phyloP scores from a whole-genome alignment of 2,329 filamentous ascomycete genomes.

The Ambrosiella cleistominuta region DNA sequence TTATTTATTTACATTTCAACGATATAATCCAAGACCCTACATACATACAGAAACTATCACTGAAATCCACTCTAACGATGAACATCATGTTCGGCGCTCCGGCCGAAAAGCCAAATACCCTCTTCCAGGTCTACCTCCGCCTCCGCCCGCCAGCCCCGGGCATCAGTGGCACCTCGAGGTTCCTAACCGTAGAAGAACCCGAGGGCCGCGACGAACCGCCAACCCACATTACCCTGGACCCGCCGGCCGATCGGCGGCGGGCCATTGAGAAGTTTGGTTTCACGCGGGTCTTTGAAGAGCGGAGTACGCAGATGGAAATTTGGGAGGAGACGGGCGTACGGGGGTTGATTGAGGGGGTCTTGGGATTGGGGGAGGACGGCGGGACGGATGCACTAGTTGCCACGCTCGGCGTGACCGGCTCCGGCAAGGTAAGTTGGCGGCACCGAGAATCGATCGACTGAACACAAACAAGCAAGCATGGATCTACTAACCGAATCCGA shows the following conservation, averaged over 20 bases:
- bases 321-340: conserved; percentile 66
- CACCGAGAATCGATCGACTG: background rate
- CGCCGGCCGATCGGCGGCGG: conserved; percentile 68
- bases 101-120: conserved; percentile 23
- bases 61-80: background rate
- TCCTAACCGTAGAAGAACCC: conserved; percentile 57
- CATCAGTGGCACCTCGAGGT: conserved; percentile 38
- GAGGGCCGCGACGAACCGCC: conserved; percentile 26
- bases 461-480: background rate
- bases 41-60: too few relatives aligned
- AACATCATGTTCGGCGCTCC: background rate
- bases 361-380: conserved; percentile 48
- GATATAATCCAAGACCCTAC: too few relatives aligned
- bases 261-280: conserved; percentile 90
- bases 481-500: background rate
- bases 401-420: conserved; percentile 84
- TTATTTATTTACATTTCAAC: background rate
- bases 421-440: conserved; percentile 56
- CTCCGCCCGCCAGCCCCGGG: conserved; percentile 43
- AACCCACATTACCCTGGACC: conserved; percentile 60
- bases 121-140: conserved; percentile 86
- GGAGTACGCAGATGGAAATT: conserved; percentile 66
- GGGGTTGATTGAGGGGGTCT: conserved; percentile 60
- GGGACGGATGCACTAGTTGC: conserved; percentile 80
- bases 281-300: conserved; percentile 80